Evolutionary conservation across 2,329 filamentous ascomycete genomes (phyloP).

Genomic region (Pleomassaria siparia): DNA sequence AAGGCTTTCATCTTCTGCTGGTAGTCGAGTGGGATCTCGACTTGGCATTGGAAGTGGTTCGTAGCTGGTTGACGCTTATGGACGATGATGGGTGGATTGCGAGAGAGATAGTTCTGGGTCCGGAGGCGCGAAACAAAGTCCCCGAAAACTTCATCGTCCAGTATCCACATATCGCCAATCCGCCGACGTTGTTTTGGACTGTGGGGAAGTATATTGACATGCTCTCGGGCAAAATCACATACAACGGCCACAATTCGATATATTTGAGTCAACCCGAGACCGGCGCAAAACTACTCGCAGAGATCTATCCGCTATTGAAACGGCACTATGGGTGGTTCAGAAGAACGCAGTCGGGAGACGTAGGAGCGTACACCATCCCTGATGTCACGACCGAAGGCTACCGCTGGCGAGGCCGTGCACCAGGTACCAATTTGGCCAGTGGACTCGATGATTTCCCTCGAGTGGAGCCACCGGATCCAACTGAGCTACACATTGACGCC

Average conservation of each 20-base stretch:
- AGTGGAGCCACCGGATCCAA: conserved; percentile 84
- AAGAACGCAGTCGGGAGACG: conserved; percentile 80
- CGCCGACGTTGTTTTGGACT: conserved; percentile 87
- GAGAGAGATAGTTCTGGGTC: conserved; percentile 87
- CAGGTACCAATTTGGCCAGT: conserved; percentile 80
- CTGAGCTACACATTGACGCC: conserved; percentile 88
- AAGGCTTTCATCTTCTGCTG: conserved; percentile 89
- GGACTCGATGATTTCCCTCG: conserved; percentile 94
- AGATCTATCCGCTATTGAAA: conserved; percentile 83
- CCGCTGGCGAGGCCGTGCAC: conserved; percentile 85
- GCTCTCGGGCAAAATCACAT: conserved; percentile 38
- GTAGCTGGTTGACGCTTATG: conserved; percentile 92
- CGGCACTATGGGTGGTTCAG: conserved; percentile 93
- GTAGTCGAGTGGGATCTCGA: conserved; percentile 92
- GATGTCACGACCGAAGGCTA: conserved; percentile 70
- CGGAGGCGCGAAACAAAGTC: conserved; percentile 87
- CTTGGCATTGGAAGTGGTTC: conserved; percentile 78
- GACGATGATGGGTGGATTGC: conserved; percentile 96
- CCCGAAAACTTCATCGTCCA: conserved; percentile 87
- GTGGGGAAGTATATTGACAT: conserved; percentile 74
- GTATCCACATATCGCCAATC: conserved; percentile 95
- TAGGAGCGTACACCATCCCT: conserved; percentile 27
- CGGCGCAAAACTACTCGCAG: conserved; percentile 69
- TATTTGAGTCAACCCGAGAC: conserved; percentile 63
- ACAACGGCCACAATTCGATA: conserved; percentile 58